Conservation (phyloP, 2,329 filamentous ascomycete species). For the Epicoccum nigrum region DNA sequence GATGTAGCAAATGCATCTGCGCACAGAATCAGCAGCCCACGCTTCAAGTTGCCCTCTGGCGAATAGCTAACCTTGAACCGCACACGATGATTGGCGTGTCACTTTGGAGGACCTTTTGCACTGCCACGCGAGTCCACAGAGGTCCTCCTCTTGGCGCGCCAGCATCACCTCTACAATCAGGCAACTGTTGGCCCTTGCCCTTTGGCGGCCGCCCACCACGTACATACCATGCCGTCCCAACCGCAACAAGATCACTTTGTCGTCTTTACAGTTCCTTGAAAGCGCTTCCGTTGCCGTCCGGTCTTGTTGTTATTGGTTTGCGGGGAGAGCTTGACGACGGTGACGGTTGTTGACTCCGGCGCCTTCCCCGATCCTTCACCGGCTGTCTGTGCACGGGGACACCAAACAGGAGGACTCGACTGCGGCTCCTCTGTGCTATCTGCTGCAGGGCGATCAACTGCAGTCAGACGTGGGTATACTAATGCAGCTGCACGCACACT, state of each 20-base stretch:
- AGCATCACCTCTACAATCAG: slow-evolving; percentile 6
- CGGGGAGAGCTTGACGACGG: slow-evolving; percentile 2
- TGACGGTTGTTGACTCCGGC: slow-evolving; percentile 15
- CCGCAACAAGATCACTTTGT: slow-evolving; percentile 1
- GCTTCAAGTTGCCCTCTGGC: slow-evolving; percentile 7
- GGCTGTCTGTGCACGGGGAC: slow-evolving; percentile 12
- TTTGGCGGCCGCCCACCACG: slow-evolving; percentile 18
- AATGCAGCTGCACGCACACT: slow-evolving; percentile 41
- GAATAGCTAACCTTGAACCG: neutral
- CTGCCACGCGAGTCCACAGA: slow-evolving; percentile 11
- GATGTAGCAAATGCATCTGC: slow-evolving; percentile 4
- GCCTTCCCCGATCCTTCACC: slow-evolving; percentile 33
- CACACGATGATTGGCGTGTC: slow-evolving; percentile 10
- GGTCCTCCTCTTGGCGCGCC: slow-evolving; percentile 13
- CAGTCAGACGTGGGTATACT: slow-evolving; percentile 39
- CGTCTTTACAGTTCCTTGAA: slow-evolving; percentile 1
- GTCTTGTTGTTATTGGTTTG: slow-evolving; percentile 2
- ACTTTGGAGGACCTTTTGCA: slow-evolving; percentile 11
- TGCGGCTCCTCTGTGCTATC: slow-evolving; percentile 12
- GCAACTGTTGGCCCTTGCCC: slow-evolving; percentile 13
- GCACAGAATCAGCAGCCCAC: slow-evolving; percentile 13
- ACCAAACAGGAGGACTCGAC: slow-evolving; percentile 4
- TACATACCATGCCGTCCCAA: slow-evolving; percentile 3
- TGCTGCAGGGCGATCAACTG: slow-evolving; percentile 37
- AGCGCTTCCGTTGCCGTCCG: neutral